phyloP scores from a whole-genome alignment of 192 early-diverging fungal species.

The Coemansia sp. region DNA sequence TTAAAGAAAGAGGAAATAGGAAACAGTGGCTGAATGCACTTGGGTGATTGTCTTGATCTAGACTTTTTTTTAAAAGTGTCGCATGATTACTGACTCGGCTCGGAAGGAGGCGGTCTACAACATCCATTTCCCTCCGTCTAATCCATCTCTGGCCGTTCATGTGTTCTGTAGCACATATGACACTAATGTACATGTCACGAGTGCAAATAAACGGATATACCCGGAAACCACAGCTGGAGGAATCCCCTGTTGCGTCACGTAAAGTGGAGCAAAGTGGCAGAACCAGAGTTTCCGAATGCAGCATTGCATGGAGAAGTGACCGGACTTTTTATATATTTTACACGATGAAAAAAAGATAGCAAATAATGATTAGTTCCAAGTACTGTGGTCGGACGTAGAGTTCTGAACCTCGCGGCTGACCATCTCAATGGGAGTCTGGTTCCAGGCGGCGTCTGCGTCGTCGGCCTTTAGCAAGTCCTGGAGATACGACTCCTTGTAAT shows the following conservation, averaged over 20 bases:
- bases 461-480: slow-evolving; percentile 38
- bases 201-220: neutral
- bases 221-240: neutral
- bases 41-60: neutral
- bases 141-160: too few relatives aligned
- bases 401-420: slow-evolving; percentile 49
- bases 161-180: neutral
- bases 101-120: neutral
- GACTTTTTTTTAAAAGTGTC: neutral
- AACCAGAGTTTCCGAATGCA: neutral
- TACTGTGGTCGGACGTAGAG: slow-evolving; percentile 17
- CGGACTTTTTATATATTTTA: neutral
- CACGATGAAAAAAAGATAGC: neutral
- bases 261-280: neutral
- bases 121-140: neutral
- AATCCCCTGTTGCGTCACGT: neutral
- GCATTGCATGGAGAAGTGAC: neutral
- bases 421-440: slow-evolving; percentile 41
- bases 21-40: neutral
- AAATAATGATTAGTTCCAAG: slow-evolving; percentile 23
- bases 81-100: neutral
- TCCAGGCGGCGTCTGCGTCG: slow-evolving; percentile 49
- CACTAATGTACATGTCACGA: neutral
- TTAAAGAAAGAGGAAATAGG: neutral
- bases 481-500: slow-evolving; percentile 30